Evolutionary conservation across 805 yeast species (phyloP).

Genomic region (Teunomyces aglyptinius): DNA sequence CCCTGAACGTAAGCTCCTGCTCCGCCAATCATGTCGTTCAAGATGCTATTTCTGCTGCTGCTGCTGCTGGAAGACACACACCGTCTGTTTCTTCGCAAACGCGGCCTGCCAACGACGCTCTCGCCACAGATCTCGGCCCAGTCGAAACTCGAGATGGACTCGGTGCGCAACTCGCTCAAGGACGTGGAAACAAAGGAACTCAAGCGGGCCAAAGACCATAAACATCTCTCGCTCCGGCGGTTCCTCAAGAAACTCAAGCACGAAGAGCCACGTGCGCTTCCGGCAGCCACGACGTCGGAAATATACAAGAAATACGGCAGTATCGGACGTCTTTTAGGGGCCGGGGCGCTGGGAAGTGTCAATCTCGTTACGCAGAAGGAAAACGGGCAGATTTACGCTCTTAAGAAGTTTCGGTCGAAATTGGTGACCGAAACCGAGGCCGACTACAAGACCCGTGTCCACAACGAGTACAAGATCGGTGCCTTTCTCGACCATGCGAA

Average conservation of each 20-base stretch:
- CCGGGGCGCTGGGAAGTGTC: constrained; percentile 97
- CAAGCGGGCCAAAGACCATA: too few relatives aligned
- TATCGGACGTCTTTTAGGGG: constrained; percentile 72
- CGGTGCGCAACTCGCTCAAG: neutral
- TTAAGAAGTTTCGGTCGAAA: constrained; percentile 78
- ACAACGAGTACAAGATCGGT: constrained; percentile 80
- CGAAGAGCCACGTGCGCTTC: constrained; percentile 10
- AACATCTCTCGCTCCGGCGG: constrained; percentile 41
- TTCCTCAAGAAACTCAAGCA: constrained; percentile 51
- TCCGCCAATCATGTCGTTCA: constrained; percentile 8
- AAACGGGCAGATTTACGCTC: constrained; percentile 61
- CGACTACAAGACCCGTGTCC: constrained; percentile 75
- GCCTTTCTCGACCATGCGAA: constrained; percentile 72
- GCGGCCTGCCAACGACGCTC: constrained; percentile 21
- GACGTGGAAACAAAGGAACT: neutral
- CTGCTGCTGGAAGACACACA: constrained; percentile 6
- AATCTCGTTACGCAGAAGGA: constrained; percentile 66
- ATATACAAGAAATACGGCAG: constrained; percentile 59
- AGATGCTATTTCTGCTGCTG: constrained; percentile 11
- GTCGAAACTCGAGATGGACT: neutral
- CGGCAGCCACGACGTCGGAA: constrained; percentile 4
- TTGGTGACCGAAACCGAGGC: constrained; percentile 57
- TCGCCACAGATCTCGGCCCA: constrained; percentile 19
- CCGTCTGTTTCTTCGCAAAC: constrained; percentile 22
- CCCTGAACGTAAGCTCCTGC: too few relatives aligned